phyloP scores from a whole-genome alignment of 148 eudicot genomes.

The Camellia sinensis region DNA sequence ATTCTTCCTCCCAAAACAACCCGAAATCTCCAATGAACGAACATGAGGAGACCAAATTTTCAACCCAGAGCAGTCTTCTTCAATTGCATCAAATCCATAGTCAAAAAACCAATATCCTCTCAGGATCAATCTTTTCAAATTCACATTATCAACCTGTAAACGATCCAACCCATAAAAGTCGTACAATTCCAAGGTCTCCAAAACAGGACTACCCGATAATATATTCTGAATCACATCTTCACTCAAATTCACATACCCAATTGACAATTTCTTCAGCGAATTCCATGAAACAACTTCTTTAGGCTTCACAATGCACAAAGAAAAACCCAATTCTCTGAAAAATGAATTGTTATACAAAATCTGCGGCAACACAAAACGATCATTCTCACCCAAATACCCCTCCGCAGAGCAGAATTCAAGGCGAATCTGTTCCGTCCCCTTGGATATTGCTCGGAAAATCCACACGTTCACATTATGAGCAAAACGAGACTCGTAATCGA shows the following conservation, averaged over 20 bases:
- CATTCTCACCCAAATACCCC: neutral
- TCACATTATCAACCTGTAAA: neutral
- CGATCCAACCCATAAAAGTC: neutral
- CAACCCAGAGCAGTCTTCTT: neutral
- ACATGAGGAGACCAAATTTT: neutral
- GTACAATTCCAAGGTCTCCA: slow-evolving; percentile 13
- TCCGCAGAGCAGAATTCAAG: neutral
- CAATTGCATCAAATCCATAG: too few species aligned
- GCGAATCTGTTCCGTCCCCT: neutral
- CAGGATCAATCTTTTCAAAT: neutral
- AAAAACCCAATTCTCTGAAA: neutral
- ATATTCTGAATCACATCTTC: neutral
- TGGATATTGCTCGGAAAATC: neutral
- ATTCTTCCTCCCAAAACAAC: neutral
- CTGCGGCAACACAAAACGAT: neutral
- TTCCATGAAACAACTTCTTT: neutral
- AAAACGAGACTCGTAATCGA: neutral
- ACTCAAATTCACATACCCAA: neutral
- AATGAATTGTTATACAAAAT: neutral
- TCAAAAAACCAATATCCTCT: neutral
- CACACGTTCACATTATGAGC: neutral
- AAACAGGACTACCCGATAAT: neutral
- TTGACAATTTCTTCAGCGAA: neutral
- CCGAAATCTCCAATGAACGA: slow-evolving; percentile 1
- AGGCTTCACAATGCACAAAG: neutral